Evolutionary conservation across 352 stramenopile species (phyloP), one percentile per base, ranked within the genome.

Genomic region (Globisporangium cederbergense): DNA sequence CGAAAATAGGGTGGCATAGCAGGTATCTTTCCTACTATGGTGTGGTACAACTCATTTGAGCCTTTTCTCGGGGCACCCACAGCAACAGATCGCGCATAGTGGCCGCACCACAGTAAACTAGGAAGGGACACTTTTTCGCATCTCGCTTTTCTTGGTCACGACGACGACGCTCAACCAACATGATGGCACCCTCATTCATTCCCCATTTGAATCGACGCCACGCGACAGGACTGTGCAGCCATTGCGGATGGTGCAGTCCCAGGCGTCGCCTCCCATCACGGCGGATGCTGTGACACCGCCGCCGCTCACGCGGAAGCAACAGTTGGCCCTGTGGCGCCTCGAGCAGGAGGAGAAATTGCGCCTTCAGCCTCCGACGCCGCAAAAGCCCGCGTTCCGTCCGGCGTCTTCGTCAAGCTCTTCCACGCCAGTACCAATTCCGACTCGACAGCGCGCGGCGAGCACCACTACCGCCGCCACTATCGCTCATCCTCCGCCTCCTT

Each of bases 241-340:
- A 49, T 20, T 22, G 51, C 30, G 9, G 40, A 52, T 62, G 61
- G 14, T 40, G 53, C 61, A 47, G 60, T 65, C 60, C 36, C 60
- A 65, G 30, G 10, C 38, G 58, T 16, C 47, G 47, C 36, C 59
- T 45, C 59, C 18, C 34, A 30, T 3, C 38, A 30, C 3, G 16
- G 47, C 60, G 60, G 18, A 57, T n/a, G n/a, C 14, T 30, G 43
- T 45, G 46, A 38, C 28, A 25, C 13, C 16, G 4, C 47, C 43
- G 49, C 38, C n/a, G 16, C 57, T 36, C 20, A 67, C 54, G 58
- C 65, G 68, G 64, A 77, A 79, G 65, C 52, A 76, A 52, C 65
- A 63, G 49, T 71, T 77, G 22, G 38, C 65, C 32, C 55, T 53
- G 40, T 77, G 71, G 73, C 53, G 62, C 28, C 58, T 64, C 43